Evolutionary conservation across 805 yeast genomes (phyloP).

Genomic region (Metschnikowia matae): DNA sequence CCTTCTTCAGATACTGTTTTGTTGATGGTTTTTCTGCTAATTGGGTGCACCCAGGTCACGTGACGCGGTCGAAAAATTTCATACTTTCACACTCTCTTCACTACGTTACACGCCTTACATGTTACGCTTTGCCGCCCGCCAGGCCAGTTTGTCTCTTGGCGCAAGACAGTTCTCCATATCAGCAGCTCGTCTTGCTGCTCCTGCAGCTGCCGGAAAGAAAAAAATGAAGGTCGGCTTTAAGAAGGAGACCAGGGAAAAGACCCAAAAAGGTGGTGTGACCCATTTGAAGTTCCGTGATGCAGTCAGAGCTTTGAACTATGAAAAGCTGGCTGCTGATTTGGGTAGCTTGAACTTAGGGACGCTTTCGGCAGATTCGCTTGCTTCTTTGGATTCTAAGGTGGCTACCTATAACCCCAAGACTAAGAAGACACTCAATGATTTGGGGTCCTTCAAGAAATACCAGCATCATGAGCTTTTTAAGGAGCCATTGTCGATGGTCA

Average conservation of each 20-base stretch:
- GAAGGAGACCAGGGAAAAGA: constrained; percentile 19
- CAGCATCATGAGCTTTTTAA: constrained; percentile 63
- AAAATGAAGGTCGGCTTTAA: constrained; percentile 24
- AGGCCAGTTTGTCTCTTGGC: constrained; percentile 1
- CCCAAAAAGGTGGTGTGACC: constrained; percentile 40
- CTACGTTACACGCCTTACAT: neutral
- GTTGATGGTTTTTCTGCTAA: neutral
- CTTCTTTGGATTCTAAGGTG: constrained; percentile 13
- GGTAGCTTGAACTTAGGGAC: constrained; percentile 8
- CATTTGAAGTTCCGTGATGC: constrained; percentile 38
- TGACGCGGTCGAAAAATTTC: constrained; percentile 5
- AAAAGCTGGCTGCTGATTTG: constrained; percentile 27
- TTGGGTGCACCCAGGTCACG: neutral
- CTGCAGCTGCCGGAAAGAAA: constrained; percentile 20
- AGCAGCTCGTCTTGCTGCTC: constrained; percentile 11
- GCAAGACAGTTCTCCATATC: constrained; percentile 11
- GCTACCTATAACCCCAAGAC: constrained; percentile 38
- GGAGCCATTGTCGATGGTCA: constrained; percentile 56
- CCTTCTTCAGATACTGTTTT: too few relatives aligned
- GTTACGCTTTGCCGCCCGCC: constrained; percentile 3
- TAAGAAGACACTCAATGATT: constrained; percentile 41
- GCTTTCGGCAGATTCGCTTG: constrained; percentile 15
- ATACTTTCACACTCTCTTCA: neutral
- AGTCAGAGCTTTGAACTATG: constrained; percentile 31
- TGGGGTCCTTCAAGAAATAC: constrained; percentile 63